Conservation (phyloP, 345 rosid species). For the Clausena lansium region DNA sequence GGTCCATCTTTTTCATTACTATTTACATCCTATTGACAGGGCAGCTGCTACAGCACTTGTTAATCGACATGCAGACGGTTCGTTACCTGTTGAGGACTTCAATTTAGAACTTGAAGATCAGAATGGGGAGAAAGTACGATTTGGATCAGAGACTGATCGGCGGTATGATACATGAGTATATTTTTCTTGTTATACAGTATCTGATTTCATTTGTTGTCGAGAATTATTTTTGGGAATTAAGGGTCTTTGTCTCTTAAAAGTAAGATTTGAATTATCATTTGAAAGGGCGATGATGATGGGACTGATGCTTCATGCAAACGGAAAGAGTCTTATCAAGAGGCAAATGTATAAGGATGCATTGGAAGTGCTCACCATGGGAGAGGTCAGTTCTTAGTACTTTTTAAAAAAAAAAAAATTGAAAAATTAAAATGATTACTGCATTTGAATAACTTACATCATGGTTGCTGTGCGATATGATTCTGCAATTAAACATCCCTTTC, state of each 20-base stretch:
- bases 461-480: neutral
- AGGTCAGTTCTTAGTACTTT: conserved; percentile 45
- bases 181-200: neutral
- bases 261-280: conserved; percentile 15
- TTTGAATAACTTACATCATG: neutral
- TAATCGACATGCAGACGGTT: conserved; percentile 75
- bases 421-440: neutral
- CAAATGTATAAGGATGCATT: conserved; percentile 71
- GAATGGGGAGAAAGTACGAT: conserved; percentile 58
- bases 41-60: conserved; percentile 76
- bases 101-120: conserved; percentile 88
- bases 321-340: conserved; percentile 56
- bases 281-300: conserved; percentile 91
- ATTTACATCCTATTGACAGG: conserved; percentile 40
- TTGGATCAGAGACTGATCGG: conserved; percentile 80
- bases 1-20: too few relatives aligned
- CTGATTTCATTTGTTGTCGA: neutral
- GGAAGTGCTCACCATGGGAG: conserved; percentile 90
- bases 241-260: neutral
- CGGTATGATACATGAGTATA: conserved; percentile 39
- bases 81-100: conserved; percentile 67
- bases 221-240: neutral
- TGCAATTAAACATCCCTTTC: neutral
- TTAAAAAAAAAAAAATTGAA: neutral
- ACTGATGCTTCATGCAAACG: conserved; percentile 84